Base-by-base conservation (phyloP, 345 rosid species). In the Salix koriyanagi region DNA sequence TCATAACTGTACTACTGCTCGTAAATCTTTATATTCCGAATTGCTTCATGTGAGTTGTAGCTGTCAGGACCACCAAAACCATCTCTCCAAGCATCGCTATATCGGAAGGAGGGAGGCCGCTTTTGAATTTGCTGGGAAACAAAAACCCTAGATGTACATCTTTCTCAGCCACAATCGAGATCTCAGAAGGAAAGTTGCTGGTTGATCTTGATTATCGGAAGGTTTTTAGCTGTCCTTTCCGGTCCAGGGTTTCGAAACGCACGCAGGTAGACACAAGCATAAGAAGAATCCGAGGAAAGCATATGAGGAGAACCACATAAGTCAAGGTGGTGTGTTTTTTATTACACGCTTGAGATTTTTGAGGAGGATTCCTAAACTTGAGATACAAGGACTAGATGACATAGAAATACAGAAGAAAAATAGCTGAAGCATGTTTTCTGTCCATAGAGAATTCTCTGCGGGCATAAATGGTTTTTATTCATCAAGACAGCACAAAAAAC, bases 331-430 rank as follows among this genome's bases (percentile, higher is more conserved):
- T 76, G 71, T 70, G 61, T 61, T 68, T 72, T 66, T 68, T 16
- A 41, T 68, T 60, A 25, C 32, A 56, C n/a, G 28, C 41, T 12
- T 78, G 81, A 76, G 85, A 85, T 83, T 79, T 85, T 81, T 82
- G 87, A 80, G 83, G 87, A 88, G 80, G 89, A 88, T 89, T 91
- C 91, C 86, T 70, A 70, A 78, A 77, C 90, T 84, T 83, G 79
- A 85, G 82, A 83, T 80, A 83, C 92, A 91, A 86, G 70, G 67
- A 81, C 90, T 89, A 91, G 70, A 86, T 39, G 92, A 91, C 96
- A 90, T 76, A 73, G 7, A 32, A 75, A 66, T 32, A 61, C 62
- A 54, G 23, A 72, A 81, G 23, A 34, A 79, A 37, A 70, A 65
- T 21, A 16, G 68, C 46, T 52, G n/a, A 71, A 46, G 67, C 70